Conservation (phyloP, 352 stramenopile genomes). For the Globisporangium paddicum region DNA sequence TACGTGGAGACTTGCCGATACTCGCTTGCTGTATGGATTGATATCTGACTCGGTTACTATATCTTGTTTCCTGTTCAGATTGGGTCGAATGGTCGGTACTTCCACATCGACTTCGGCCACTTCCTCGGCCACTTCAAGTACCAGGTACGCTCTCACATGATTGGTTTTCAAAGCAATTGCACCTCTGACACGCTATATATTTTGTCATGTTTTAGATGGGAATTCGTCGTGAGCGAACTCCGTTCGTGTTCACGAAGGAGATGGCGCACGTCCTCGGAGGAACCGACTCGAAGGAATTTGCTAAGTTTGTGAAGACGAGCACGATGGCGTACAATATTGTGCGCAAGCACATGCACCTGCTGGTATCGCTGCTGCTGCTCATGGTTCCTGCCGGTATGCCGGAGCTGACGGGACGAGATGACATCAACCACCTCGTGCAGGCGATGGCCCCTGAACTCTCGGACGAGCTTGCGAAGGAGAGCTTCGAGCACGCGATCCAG, state of each 20-base stretch:
- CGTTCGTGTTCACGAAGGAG: conserved; percentile 87
- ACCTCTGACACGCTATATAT: neutral
- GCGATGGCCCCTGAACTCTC: conserved; percentile 67
- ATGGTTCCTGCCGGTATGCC: conserved; percentile 89
- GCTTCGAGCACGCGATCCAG: conserved; percentile 75
- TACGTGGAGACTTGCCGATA: conserved; percentile 24
- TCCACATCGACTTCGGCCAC: conserved; percentile 89
- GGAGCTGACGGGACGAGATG: conserved; percentile 69
- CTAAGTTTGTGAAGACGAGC: conserved; percentile 65
- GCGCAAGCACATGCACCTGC: conserved; percentile 83
- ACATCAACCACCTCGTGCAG: conserved; percentile 85
- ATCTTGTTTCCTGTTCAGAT: conserved; percentile 34
- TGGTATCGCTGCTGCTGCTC: conserved; percentile 77
- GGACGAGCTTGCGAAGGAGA: conserved; percentile 55
- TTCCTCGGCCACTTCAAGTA: conserved; percentile 89
- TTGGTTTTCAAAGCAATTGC: no score
- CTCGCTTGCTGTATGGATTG: neutral
- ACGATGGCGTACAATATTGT: conserved; percentile 71
- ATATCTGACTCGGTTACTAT: conserved; percentile 1
- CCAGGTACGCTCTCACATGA: conserved; percentile 50
- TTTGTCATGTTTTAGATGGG: conserved; percentile 39
- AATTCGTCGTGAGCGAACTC: conserved; percentile 75
- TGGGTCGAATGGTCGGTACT: conserved; percentile 69
- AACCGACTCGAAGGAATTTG: conserved; percentile 66
- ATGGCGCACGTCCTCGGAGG: conserved; percentile 86